Conservation (phyloP, 164 flowering plant species). For the Liquidambar formosana region DNA sequence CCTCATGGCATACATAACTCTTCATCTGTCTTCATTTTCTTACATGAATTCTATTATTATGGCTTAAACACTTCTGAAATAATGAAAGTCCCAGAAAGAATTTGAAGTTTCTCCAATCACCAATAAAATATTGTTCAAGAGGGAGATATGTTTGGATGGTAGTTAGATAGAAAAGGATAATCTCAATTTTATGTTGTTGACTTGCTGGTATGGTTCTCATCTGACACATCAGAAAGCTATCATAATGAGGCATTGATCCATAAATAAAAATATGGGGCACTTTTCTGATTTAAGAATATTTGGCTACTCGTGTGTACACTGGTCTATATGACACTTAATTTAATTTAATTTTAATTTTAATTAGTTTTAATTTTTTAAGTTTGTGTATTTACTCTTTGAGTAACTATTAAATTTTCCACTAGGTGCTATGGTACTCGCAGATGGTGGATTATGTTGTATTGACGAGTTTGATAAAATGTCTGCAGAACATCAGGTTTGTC, state of each 20-base stretch:
- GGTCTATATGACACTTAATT: too few relatives aligned
- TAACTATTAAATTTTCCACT: slow-evolving; percentile 13
- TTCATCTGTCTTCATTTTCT: too few relatives aligned
- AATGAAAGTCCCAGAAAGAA: not conserved
- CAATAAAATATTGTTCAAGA: not conserved
- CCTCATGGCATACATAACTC: not conserved
- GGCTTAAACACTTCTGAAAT: not conserved
- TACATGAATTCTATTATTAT: not conserved
- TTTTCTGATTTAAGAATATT: not conserved
- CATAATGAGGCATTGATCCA: not conserved
- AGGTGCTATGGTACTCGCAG: slow-evolving; percentile 99
- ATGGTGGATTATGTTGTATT: slow-evolving; percentile 95
- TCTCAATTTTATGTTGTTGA: not conserved
- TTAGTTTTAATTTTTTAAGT: not conserved
- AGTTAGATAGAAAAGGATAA: not conserved
- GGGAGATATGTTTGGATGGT: not conserved
- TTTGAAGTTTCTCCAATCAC: not conserved
- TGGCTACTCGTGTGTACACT: not conserved
- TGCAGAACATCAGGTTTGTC: slow-evolving; percentile 91
- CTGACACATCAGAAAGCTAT: slow-evolving; percentile 3
- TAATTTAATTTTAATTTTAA: too few relatives aligned
- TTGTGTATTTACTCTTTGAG: not conserved
- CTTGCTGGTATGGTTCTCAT: not conserved
- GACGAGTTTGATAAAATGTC: slow-evolving; percentile 99
- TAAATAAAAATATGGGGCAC: not conserved